These are phyloP conservation scores for Neospora caninum DNA, from an alignment of 169 alveolate genomes.

Conservation along the genomic window DNA sequence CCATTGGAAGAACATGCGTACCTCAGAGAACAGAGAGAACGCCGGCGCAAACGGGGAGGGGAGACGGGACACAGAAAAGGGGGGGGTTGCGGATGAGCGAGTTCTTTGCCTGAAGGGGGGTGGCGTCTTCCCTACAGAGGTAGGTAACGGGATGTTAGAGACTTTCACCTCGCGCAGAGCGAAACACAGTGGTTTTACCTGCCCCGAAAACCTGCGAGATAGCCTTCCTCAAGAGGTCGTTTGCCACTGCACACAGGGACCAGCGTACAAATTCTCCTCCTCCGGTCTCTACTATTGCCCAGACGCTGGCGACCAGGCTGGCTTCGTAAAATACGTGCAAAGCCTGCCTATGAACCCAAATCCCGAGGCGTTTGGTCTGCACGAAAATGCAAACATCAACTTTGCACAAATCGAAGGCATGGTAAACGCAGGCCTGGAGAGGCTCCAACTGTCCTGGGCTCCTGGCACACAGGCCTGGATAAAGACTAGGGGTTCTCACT, in stretches of 20 bases:
- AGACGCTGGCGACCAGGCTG: slow-evolving; percentile 84
- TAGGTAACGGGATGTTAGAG: no score
- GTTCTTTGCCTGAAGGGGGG: no score
- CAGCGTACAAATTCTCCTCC: slow-evolving; percentile 85
- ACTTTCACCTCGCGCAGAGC: no score
- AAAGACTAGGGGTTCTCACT: not conserved
- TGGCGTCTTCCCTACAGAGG: no score
- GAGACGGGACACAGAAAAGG: no score
- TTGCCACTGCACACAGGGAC: slow-evolving; percentile 39
- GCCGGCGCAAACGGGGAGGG: no score
- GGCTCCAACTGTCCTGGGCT: not conserved
- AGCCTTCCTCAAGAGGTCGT: not conserved
- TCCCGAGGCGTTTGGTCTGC: slow-evolving; percentile 96
- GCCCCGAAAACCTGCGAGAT: no score
- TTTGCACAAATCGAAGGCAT: slow-evolving; percentile 88
- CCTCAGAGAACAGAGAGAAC: no score
- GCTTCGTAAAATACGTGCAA: slow-evolving; percentile 86
- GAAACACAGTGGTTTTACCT: no score
- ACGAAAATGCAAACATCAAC: slow-evolving; percentile 92
- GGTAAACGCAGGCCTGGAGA: slow-evolving; percentile 77
- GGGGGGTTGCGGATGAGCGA: no score
- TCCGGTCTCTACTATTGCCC: slow-evolving; percentile 91
- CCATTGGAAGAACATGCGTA: no score
- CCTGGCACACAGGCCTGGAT: not conserved
- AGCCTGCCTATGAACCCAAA: slow-evolving; percentile 88